phyloP scores from a whole-genome alignment of 2,329 filamentous ascomycete species.

The Whalleya microplaca region DNA sequence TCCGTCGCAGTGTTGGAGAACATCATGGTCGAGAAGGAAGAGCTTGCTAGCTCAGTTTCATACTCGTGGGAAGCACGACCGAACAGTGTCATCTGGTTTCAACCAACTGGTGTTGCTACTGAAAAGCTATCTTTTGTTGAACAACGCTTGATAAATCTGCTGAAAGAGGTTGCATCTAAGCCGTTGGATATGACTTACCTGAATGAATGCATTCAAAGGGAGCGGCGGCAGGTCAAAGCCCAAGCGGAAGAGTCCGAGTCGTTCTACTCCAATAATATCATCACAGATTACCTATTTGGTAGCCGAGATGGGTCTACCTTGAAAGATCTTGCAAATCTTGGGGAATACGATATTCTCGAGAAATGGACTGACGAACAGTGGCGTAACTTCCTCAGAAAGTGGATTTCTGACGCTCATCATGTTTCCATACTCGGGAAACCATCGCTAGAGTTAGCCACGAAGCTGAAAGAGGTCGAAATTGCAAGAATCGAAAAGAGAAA shows the following conservation, averaged over 20 bases:
- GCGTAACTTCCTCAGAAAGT: conserved; percentile 79
- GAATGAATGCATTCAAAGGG: conserved; percentile 81
- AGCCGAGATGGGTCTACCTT: conserved; percentile 80
- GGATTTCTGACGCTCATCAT: conserved; percentile 84
- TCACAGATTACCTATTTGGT: conserved; percentile 91
- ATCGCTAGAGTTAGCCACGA: conserved; percentile 76
- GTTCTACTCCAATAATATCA: conserved; percentile 83
- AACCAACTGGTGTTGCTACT: conserved; percentile 83
- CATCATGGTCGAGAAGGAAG: conserved; percentile 87
- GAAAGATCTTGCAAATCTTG: conserved; percentile 58
- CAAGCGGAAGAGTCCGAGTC: conserved; percentile 79
- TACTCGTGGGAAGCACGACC: conserved; percentile 81
- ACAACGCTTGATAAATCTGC: conserved; percentile 79
- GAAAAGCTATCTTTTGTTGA: conserved; percentile 84
- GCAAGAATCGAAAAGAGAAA: conserved; percentile 78
- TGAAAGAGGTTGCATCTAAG: conserved; percentile 78
- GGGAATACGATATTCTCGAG: conserved; percentile 70
- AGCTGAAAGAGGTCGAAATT: conserved; percentile 81
- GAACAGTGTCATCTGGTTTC: conserved; percentile 82
- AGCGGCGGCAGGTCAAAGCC: conserved; percentile 80
- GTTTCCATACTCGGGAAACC: conserved; percentile 88
- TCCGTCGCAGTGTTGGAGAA: conserved; percentile 94
- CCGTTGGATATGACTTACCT: conserved; percentile 90
- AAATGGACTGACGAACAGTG: conserved; percentile 84
- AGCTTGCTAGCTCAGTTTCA: conserved; percentile 83